These are phyloP conservation scores for Dillenia suffruticosa DNA, from an alignment of 164 flowering plant species.

Conservation along the genomic window DNA sequence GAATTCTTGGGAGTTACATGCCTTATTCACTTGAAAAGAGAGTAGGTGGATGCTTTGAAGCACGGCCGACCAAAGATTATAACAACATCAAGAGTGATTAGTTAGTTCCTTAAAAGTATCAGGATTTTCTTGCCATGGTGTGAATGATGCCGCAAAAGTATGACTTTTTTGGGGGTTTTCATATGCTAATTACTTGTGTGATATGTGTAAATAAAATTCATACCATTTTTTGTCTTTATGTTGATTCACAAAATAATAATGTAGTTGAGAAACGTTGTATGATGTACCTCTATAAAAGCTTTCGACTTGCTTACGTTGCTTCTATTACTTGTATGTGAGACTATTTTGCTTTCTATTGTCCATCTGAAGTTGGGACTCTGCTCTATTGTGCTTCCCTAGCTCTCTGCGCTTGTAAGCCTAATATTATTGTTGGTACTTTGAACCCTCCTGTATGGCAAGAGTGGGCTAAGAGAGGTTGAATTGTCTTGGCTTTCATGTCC, in stretches of 20 bases:
- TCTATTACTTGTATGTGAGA: too few species aligned
- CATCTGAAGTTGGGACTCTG: too few species aligned
- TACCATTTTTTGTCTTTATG: conserved; percentile 3
- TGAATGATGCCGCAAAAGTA: conserved; percentile 8
- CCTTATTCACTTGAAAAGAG: conserved; percentile 80
- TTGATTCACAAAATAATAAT: conserved; percentile 9
- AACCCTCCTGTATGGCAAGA: too few species aligned
- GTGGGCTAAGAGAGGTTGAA: too few species aligned
- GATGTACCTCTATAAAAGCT: too few species aligned
- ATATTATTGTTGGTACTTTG: too few species aligned
- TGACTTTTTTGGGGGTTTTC: conserved; percentile 1
- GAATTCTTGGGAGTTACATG: conserved; percentile 90
- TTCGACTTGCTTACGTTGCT: too few species aligned
- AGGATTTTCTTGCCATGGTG: conserved; percentile 4
- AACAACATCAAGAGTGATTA: conserved; percentile 25
- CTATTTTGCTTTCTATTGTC: too few species aligned
- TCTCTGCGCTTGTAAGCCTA: too few species aligned
- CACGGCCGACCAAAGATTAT: conserved; percentile 42
- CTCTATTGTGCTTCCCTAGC: too few species aligned
- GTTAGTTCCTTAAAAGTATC: background rate
- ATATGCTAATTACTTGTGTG: conserved; percentile 11
- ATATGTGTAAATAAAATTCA: conserved; percentile 20
- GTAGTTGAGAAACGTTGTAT: background rate
- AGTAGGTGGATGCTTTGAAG: conserved; percentile 80
- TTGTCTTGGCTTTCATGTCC: too few species aligned